These are phyloP conservation scores for Parathielavia appendiculata DNA, from an alignment of 495 filamentous ascomycete genomes.

Conservation along the genomic window DNA sequence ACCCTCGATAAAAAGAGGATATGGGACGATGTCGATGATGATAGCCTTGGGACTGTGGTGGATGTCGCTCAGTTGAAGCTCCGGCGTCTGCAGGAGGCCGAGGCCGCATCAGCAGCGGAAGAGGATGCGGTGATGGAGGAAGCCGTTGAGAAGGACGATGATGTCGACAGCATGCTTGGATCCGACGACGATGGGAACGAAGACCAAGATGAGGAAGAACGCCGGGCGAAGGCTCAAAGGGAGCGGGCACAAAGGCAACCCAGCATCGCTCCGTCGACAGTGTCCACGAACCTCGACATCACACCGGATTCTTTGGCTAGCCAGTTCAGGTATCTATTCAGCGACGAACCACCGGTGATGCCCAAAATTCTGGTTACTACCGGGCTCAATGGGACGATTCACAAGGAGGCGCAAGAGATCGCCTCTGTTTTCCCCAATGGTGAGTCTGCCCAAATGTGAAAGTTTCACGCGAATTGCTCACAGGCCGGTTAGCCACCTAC, in stretches of 20 bases:
- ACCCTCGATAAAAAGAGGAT: constrained; percentile 86
- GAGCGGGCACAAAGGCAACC: constrained; percentile 50
- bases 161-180: constrained; percentile 69
- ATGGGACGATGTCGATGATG: constrained; percentile 88
- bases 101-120: constrained; percentile 44
- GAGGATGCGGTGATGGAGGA: constrained; percentile 41
- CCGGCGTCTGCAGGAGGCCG: constrained; percentile 60
- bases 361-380: constrained; percentile 89
- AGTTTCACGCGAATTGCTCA: not conserved
- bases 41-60: constrained; percentile 67
- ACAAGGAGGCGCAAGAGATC: constrained; percentile 72
- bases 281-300: constrained; percentile 65
- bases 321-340: constrained; percentile 80
- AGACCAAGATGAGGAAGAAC: constrained; percentile 43
- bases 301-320: constrained; percentile 62
- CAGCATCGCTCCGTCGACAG: constrained; percentile 55
- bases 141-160: constrained; percentile 51
- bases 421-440: constrained; percentile 76
- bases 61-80: constrained; percentile 74
- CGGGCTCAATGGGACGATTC: constrained; percentile 73
- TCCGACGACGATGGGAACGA: constrained; percentile 46
- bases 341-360: constrained; percentile 51
- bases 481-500: constrained; percentile 53
- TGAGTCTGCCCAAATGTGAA: not conserved
- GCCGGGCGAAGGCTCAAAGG: constrained; percentile 21